Evolutionary conservation across 1,284 basidiomycete species (phyloP).

Genomic region (Filobasidium uniguttulatum): DNA sequence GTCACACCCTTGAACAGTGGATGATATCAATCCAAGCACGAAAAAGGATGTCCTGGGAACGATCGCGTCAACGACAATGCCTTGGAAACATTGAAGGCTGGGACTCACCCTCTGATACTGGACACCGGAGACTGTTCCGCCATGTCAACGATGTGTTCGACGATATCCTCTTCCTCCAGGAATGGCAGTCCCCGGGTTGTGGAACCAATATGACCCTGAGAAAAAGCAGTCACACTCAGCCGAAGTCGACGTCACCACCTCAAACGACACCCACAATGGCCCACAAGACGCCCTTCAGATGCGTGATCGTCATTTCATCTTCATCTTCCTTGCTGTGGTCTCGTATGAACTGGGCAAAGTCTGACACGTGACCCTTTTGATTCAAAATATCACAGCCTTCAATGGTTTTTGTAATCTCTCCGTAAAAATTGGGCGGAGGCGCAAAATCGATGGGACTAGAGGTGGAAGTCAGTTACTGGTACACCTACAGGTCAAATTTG

Average conservation of each 20-base stretch:
- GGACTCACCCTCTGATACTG: conserved; percentile 75
- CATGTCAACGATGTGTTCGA: conserved; percentile 77
- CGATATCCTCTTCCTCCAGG: conserved; percentile 84
- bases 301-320: conserved; percentile 68
- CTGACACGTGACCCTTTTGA: conserved; percentile 78
- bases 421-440: conserved; percentile 86
- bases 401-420: conserved; percentile 90
- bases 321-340: conserved; percentile 71
- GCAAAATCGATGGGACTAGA: background rate
- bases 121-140: conserved; percentile 77
- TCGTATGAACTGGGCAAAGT: conserved; percentile 81
- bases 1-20: conserved; percentile 59
- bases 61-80: background rate
- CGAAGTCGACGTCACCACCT: background rate
- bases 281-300: conserved; percentile 92
- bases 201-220: conserved; percentile 83
- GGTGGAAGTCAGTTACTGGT: background rate
- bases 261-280: conserved; percentile 51
- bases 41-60: conserved; percentile 78
- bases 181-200: conserved; percentile 82
- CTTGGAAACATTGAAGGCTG: background rate
- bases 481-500: background rate
- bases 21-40: conserved; percentile 70
- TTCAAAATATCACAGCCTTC: conserved; percentile 80
- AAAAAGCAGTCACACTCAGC: background rate